These are phyloP conservation scores for Penicillium hordei DNA, from an alignment of 2,329 filamentous ascomycete genomes.

Conservation along the genomic window DNA sequence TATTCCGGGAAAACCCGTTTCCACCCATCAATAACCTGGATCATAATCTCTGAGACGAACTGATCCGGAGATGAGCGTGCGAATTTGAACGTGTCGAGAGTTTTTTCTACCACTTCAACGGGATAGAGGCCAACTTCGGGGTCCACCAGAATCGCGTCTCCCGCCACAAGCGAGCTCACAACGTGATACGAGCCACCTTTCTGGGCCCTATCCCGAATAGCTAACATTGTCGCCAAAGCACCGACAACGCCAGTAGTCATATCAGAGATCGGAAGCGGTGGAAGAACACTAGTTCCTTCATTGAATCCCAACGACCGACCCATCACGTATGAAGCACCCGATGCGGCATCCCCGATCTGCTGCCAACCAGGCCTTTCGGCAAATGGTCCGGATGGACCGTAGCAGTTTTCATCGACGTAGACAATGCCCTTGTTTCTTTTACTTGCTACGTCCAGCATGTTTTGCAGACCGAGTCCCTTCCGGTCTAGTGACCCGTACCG, in stretches of 20 bases:
- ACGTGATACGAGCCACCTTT: conserved; percentile 24
- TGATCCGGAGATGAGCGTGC: conserved; percentile 16
- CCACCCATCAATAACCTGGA: conserved; percentile 16
- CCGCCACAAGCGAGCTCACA: conserved; percentile 31
- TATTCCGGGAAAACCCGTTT: conserved; percentile 16
- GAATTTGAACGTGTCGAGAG: conserved; percentile 12
- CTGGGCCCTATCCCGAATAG: conserved; percentile 16
- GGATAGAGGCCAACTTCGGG: conserved; percentile 36
- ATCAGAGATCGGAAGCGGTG: conserved; percentile 25
- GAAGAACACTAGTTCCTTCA: conserved; percentile 20
- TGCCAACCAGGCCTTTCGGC: conserved; percentile 52
- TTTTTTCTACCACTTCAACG: conserved; percentile 3
- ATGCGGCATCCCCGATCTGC: conserved; percentile 51
- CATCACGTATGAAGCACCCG: conserved; percentile 40
- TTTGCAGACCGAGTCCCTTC: conserved; percentile 36
- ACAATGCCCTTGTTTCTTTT: conserved; percentile 48
- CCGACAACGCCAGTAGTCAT: conserved; percentile 25
- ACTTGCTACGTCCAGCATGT: conserved; percentile 43
- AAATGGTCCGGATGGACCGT: conserved; percentile 51
- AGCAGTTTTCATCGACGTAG: conserved; percentile 54
- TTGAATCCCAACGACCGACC: conserved; percentile 34
- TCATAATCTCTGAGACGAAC: conserved; percentile 17
- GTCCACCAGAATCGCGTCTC: conserved; percentile 32
- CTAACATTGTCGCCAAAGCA: conserved; percentile 16
- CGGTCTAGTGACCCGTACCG: conserved; percentile 44